Percentiles rank a stretch among this genome's conserved stretches.
These are phyloP conservation scores for Podaxis sp. DNA, from an alignment of 768 basidiomycete species.

Conservation along the genomic window DNA sequence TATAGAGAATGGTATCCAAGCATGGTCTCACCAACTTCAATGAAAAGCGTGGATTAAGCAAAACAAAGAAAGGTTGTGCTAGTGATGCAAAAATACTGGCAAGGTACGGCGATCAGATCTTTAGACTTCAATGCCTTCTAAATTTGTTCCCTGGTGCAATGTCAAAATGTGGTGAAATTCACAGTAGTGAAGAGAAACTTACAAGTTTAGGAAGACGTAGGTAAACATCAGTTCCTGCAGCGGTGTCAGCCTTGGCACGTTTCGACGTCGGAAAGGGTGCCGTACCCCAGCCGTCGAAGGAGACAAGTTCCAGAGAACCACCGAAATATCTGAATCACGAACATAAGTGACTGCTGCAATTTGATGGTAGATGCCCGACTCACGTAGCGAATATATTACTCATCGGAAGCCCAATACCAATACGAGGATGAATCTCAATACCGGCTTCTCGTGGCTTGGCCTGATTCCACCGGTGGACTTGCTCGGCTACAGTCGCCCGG, in stretches of 20 bases:
- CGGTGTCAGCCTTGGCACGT: neutral
- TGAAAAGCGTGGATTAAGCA: neutral
- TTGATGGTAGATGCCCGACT: constrained; percentile 19
- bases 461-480: constrained; percentile 53
- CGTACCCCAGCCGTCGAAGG: constrained; percentile 83
- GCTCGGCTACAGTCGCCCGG: constrained; percentile 79
- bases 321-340: constrained; percentile 66
- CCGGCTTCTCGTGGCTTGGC: constrained; percentile 31
- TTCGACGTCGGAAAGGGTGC: neutral
- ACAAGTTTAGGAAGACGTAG: constrained; percentile 80
- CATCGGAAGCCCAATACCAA: constrained; percentile 87
- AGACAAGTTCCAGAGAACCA: constrained; percentile 75
- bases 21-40: neutral
- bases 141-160: constrained; percentile 67
- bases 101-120: neutral
- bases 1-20: neutral
- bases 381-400: constrained; percentile 86
- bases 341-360: constrained; percentile 3
- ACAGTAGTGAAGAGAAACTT: constrained; percentile 24
- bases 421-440: constrained; percentile 56
- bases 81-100: neutral
- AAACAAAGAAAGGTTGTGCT: neutral
- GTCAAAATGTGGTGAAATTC: neutral
- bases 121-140: constrained; percentile 82
- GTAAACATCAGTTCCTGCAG: constrained; percentile 78